A percentile compares a stretch with the other conserved stretches of the same genome.
Evolutionary conservation across 768 basidiomycete genomes (phyloP).

Genomic region (Ramaria rubella): DNA sequence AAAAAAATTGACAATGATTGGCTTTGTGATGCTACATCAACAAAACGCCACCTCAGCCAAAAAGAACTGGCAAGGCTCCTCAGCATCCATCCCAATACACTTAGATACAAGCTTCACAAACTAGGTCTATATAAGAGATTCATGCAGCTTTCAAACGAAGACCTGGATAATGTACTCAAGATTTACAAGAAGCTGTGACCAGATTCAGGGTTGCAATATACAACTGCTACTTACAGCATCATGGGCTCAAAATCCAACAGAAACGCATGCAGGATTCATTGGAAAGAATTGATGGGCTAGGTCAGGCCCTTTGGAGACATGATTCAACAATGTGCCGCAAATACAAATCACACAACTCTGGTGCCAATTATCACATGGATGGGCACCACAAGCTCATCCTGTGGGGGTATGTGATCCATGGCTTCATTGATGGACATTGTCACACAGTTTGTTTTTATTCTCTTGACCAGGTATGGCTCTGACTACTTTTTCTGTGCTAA

Average conservation of each 20-base stretch:
- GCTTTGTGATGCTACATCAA: conserved; percentile 15
- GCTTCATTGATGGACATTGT: conserved; percentile 10
- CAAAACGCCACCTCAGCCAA: conserved; percentile 13
- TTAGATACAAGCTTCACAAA: conserved; percentile 14
- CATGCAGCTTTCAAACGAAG: conserved; percentile 16
- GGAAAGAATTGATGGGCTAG: conserved; percentile 25
- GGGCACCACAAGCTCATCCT: conserved; percentile 12
- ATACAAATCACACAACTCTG: neutral
- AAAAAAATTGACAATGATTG: conserved; percentile 13
- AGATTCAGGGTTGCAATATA: conserved; percentile 24
- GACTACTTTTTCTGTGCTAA: neutral
- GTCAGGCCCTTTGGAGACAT: conserved; percentile 17
- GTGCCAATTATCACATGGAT: neutral
- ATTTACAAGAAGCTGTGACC: conserved; percentile 16
- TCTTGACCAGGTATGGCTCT: neutral
- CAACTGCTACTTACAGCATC: conserved; percentile 22
- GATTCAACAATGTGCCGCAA: neutral
- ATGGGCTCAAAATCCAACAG: conserved; percentile 22
- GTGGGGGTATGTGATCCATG: conserved; percentile 12
- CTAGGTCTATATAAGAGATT: conserved; percentile 13
- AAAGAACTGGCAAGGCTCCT: conserved; percentile 13
- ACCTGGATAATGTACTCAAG: conserved; percentile 16
- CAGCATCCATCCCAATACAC: conserved; percentile 17
- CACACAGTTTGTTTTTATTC: conserved; percentile 2
- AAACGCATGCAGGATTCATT: conserved; percentile 22